phyloP scores from a whole-genome alignment of 768 basidiomycete species.

The Pholiota molesta region DNA sequence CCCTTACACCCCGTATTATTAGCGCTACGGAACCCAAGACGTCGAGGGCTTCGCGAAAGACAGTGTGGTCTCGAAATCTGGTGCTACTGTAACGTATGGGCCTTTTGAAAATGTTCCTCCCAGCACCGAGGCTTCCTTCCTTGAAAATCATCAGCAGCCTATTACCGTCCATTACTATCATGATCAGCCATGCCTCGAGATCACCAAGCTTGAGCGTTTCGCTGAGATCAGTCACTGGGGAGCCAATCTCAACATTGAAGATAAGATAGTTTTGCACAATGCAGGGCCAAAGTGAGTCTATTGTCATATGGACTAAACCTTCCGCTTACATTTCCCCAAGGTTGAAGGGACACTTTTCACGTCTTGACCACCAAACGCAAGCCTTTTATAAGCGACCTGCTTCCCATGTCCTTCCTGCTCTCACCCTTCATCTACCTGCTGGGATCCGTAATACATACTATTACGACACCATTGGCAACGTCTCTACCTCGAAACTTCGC shows the following conservation, averaged over 20 bases:
- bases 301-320: background rate
- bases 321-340: slow-evolving; percentile 44
- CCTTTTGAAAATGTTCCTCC: slow-evolving; percentile 79
- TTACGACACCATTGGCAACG: slow-evolving; percentile 93
- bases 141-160: slow-evolving; percentile 62
- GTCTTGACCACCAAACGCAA: slow-evolving; percentile 83
- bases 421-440: slow-evolving; percentile 82
- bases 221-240: slow-evolving; percentile 99
- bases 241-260: slow-evolving; percentile 90
- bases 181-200: slow-evolving; percentile 79
- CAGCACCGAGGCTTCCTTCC: slow-evolving; percentile 59
- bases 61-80: slow-evolving; percentile 68
- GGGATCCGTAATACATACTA: slow-evolving; percentile 84
- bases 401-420: slow-evolving; percentile 69
- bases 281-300: slow-evolving; percentile 82
- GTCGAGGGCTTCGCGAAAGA: slow-evolving; percentile 63
- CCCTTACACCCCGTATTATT: slow-evolving; percentile 70
- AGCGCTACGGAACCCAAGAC: slow-evolving; percentile 72
- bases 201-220: slow-evolving; percentile 69
- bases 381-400: slow-evolving; percentile 66
- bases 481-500: slow-evolving; percentile 90
- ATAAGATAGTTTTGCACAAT: slow-evolving; percentile 84
- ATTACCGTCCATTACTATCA: slow-evolving; percentile 80
- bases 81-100: slow-evolving; percentile 85
- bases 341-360: slow-evolving; percentile 94